These are phyloP conservation scores for Penicillium herquei DNA, from an alignment of 495 filamentous ascomycete genomes.

Conservation along the genomic window DNA sequence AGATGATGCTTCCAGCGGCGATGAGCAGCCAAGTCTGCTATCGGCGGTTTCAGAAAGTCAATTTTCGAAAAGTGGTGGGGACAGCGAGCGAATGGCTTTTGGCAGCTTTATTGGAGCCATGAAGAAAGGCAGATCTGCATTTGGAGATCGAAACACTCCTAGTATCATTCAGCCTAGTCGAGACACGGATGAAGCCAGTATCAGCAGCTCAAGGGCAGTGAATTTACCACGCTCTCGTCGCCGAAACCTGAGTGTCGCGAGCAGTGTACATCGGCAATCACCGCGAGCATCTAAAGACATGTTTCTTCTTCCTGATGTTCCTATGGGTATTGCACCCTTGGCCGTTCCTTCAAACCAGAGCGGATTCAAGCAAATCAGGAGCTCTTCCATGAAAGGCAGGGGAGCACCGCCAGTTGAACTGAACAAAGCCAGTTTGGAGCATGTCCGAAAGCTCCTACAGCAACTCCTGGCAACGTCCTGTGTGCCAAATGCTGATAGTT, in stretches of 20 bases:
- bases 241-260: constrained; percentile 76
- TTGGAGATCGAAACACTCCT: constrained; percentile 66
- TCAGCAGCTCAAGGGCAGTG: constrained; percentile 57
- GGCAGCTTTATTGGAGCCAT: constrained; percentile 59
- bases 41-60: constrained; percentile 60
- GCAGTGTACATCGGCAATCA: constrained; percentile 66
- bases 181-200: constrained; percentile 57
- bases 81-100: constrained; percentile 53
- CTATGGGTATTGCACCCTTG: constrained; percentile 17
- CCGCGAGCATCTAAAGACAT: constrained; percentile 56
- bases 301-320: constrained; percentile 33
- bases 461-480: constrained; percentile 77
- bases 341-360: constrained; percentile 24
- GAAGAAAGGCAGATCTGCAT: constrained; percentile 69
- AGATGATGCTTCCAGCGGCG: constrained; percentile 87
- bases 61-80: constrained; percentile 48
- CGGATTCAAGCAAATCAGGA: constrained; percentile 66
- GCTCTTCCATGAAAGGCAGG: constrained; percentile 79
- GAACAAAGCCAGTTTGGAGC: constrained; percentile 80
- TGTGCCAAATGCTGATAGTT: constrained; percentile 69
- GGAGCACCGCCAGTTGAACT: constrained; percentile 74
- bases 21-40: constrained; percentile 86
- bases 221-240: constrained; percentile 57
- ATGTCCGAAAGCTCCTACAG: constrained; percentile 78
- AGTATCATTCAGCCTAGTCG: constrained; percentile 62